Evolutionary conservation across 2,329 filamentous ascomycete species (phyloP).

Genomic region (Botryotinia globosa): DNA sequence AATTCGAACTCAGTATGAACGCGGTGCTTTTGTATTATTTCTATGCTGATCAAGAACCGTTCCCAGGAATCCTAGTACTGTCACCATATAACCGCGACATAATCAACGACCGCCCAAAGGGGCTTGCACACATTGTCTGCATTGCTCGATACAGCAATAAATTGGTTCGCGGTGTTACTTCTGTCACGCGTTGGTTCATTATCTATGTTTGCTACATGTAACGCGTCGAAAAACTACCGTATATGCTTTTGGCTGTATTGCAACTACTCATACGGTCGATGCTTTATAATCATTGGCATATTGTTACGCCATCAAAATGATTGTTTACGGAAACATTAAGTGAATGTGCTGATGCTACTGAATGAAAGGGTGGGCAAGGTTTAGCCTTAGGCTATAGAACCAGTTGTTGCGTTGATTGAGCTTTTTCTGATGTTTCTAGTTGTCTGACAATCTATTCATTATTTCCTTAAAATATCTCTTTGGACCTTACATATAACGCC

Average conservation of each 20-base stretch:
- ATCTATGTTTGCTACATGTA: no score
- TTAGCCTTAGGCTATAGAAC: not conserved
- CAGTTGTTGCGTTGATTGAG: not conserved
- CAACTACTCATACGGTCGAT: not conserved
- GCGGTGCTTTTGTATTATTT: not conserved
- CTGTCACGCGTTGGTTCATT: not conserved
- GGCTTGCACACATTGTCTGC: not conserved
- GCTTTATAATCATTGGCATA: not conserved
- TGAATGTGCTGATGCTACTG: no score
- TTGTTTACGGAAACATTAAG: not conserved
- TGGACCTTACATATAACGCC: fast-evolving
- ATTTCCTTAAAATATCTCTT: fast-evolving
- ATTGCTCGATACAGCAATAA: not conserved
- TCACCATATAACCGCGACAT: not conserved
- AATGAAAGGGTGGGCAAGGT: not conserved
- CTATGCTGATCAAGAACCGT: not conserved
- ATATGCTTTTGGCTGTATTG: not conserved
- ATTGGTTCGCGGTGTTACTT: not conserved
- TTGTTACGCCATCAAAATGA: no score
- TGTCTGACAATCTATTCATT: no score
- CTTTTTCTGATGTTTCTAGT: not conserved
- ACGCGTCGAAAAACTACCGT: not conserved
- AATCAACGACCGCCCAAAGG: not conserved
- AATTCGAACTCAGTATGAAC: not conserved
- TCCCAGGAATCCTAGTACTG: not conserved